These are phyloP conservation scores for Lactarius indigo DNA, from an alignment of 768 basidiomycete species.

Conservation along the genomic window DNA sequence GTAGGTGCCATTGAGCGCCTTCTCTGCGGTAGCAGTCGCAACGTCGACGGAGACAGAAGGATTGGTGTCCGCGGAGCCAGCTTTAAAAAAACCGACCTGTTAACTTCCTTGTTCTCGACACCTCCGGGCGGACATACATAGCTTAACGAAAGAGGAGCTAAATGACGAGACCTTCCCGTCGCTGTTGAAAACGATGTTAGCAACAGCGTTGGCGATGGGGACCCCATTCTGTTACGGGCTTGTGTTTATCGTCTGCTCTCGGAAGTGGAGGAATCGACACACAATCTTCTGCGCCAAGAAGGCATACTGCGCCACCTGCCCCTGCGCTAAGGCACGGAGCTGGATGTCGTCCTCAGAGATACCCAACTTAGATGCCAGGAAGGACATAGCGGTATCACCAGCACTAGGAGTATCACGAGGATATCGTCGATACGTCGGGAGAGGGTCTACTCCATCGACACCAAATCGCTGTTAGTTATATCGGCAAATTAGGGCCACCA, in stretches of 20 bases:
- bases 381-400: constrained; percentile 26
- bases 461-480: constrained; percentile 28
- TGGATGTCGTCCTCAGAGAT: constrained; percentile 20
- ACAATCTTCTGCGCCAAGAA: constrained; percentile 30
- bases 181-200: constrained; percentile 44
- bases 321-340: constrained; percentile 24
- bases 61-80: constrained; percentile 32
- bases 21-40: constrained; percentile 39
- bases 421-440: constrained; percentile 21
- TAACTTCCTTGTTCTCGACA: neutral
- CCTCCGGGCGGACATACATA: constrained; percentile 31
- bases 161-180: constrained; percentile 41
- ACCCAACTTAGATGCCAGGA: constrained; percentile 27
- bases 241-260: neutral
- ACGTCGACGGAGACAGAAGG: constrained; percentile 37
- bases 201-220: constrained; percentile 40
- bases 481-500: neutral
- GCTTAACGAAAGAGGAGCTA: constrained; percentile 45
- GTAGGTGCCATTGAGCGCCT: constrained; percentile 38
- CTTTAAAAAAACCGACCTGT: neutral
- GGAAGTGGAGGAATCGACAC: neutral
- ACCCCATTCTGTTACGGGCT: constrained; percentile 31
- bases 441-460: constrained; percentile 26
- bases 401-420: constrained; percentile 24
- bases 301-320: constrained; percentile 23